Conservation (phyloP, 2,329 filamentous ascomycete genomes). For the Chaetomium globosum region DNA sequence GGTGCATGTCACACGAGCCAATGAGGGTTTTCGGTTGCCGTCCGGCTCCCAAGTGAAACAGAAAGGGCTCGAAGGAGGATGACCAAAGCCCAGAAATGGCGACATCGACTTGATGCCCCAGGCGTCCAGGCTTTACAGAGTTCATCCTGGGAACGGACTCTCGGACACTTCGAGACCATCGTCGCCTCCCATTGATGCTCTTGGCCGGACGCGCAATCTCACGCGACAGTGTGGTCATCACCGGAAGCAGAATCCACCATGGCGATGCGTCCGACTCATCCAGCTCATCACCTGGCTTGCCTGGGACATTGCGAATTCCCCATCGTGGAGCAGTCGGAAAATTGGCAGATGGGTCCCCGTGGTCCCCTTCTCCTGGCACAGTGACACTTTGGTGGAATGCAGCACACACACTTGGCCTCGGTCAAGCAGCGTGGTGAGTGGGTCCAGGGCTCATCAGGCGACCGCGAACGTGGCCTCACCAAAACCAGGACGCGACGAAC, state of each 20-base stretch:
- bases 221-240: constrained; percentile 27
- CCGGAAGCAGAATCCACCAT: constrained; percentile 25
- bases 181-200: constrained; percentile 5
- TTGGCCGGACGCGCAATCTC: constrained; percentile 23
- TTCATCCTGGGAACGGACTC: not conserved
- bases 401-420: constrained; percentile 25
- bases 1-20: constrained; percentile 43
- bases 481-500: constrained; percentile 11
- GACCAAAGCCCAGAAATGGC: constrained; percentile 18
- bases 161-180: constrained; percentile 3
- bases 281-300: constrained; percentile 3
- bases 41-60: constrained; percentile 42
- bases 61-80: constrained; percentile 43
- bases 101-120: constrained; percentile 10
- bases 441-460: constrained; percentile 15
- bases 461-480: constrained; percentile 35
- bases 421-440: constrained; percentile 24
- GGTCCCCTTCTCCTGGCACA: not conserved
- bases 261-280: not conserved
- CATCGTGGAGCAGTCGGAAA: constrained; percentile 26
- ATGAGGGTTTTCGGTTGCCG: constrained; percentile 31
- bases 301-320: constrained; percentile 21
- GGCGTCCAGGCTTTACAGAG: not conserved
- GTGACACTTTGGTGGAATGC: constrained; percentile 5
- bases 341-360: constrained; percentile 10